Evolutionary conservation across 352 stramenopile genomes (phyloP).

Genomic region (Globisporangium spiculum): DNA sequence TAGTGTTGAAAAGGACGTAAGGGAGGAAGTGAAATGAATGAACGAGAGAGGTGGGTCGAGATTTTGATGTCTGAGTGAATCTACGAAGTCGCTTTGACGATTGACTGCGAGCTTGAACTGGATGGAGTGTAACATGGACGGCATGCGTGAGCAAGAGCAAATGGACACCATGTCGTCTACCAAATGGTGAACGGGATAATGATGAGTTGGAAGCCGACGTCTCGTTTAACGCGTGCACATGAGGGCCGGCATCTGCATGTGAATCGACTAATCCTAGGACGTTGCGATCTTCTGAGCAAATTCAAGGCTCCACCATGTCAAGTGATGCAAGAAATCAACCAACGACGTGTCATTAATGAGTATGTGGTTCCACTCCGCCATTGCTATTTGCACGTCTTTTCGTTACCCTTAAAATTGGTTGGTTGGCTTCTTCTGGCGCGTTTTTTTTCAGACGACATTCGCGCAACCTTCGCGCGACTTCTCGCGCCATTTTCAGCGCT

Average conservation of each 20-base stretch:
- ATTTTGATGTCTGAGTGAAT: not conserved
- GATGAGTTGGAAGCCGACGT: not conserved
- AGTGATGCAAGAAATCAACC: not conserved
- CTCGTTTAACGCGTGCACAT: not conserved
- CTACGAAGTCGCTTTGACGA: not conserved
- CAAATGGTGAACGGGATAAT: not conserved
- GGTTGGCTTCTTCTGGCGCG: conserved; percentile 17
- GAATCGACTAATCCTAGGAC: not conserved
- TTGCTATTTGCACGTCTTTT: conserved; percentile 3
- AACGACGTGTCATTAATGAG: not conserved
- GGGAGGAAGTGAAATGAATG: too few relatives aligned
- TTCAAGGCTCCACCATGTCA: not conserved
- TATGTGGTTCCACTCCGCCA: not conserved
- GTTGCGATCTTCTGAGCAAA: not conserved
- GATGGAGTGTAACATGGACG: not conserved
- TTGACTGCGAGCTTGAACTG: too few relatives aligned
- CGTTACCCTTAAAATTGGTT: conserved; percentile 16
- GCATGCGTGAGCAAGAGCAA: not conserved
- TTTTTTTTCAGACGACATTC: conserved; percentile 14
- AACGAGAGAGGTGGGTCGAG: not conserved
- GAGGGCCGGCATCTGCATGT: not conserved
- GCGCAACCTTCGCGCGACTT: conserved; percentile 16
- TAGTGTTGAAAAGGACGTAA: not conserved
- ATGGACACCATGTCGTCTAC: not conserved
- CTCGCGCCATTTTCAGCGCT: not conserved